Conservation (phyloP, 768 basidiomycete genomes). For the Serpula lacrymans region DNA sequence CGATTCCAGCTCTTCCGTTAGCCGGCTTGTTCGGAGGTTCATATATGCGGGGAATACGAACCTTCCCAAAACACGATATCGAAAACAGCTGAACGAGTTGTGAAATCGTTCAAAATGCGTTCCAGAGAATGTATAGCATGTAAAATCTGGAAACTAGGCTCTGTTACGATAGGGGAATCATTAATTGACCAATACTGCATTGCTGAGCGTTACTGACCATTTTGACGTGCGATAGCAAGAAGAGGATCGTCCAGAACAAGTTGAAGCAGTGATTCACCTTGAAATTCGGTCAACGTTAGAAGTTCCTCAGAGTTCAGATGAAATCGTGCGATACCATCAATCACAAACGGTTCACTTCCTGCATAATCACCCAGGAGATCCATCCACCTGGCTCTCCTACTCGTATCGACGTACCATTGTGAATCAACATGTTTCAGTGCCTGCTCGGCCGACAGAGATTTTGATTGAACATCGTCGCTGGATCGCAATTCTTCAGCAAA, state of each 20-base stretch:
- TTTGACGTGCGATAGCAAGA: constrained; percentile 50
- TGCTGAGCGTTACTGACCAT: constrained; percentile 32
- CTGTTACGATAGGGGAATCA: constrained; percentile 27
- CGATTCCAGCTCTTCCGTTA: neutral
- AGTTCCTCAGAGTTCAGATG: too few relatives aligned
- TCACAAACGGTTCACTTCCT: constrained; percentile 59
- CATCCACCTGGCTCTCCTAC: constrained; percentile 52
- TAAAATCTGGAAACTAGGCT: constrained; percentile 56
- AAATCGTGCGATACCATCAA: constrained; percentile 63
- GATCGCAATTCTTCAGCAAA: constrained; percentile 4
- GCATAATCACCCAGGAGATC: constrained; percentile 71
- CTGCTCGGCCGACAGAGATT: constrained; percentile 11
- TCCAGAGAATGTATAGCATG: constrained; percentile 60
- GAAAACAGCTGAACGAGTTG: constrained; percentile 48
- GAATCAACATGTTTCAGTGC: constrained; percentile 31
- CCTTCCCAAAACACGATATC: constrained; percentile 66
- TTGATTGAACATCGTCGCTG: neutral
- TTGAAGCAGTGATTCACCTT: constrained; percentile 63
- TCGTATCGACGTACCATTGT: constrained; percentile 36
- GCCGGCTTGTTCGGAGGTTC: neutral
- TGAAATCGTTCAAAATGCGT: constrained; percentile 45
- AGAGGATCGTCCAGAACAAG: constrained; percentile 56
- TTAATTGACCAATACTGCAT: neutral
- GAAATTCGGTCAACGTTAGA: too few relatives aligned
- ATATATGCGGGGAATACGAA: constrained; percentile 14